Evolutionary conservation across 1,139 yeast species (phyloP).

Genomic region (Petasospora rhodanensis): DNA sequence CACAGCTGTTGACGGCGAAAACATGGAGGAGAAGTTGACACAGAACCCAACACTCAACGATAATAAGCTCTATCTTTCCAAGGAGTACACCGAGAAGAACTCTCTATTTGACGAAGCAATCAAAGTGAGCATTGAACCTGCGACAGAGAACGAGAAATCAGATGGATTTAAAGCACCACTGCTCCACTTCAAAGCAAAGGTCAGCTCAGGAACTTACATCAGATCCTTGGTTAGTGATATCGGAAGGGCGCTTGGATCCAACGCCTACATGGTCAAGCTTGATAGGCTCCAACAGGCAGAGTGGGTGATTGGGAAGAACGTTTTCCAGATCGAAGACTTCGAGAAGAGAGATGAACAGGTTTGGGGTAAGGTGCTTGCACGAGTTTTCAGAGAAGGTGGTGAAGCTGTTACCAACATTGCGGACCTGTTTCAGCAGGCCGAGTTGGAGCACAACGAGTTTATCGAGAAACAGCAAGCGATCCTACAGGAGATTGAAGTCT

Average conservation of each 20-base stretch:
- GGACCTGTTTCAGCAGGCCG: slow-evolving; percentile 22
- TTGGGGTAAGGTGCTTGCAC: slow-evolving; percentile 64
- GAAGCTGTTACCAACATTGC: slow-evolving; percentile 29
- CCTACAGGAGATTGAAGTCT: too few species aligned
- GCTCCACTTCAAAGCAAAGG: slow-evolving; percentile 69
- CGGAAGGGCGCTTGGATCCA: slow-evolving; percentile 74
- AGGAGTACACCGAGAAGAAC: slow-evolving; percentile 45
- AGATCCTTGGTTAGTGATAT: slow-evolving; percentile 86
- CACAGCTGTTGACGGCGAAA: slow-evolving; percentile 37
- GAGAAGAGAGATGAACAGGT: slow-evolving; percentile 49
- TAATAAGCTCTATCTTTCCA: slow-evolving; percentile 55
- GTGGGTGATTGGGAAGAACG: slow-evolving; percentile 73
- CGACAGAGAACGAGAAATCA: slow-evolving; percentile 27
- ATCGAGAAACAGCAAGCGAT: too few species aligned
- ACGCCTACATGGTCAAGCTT: slow-evolving; percentile 87
- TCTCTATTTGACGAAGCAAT: slow-evolving; percentile 33
- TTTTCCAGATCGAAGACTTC: slow-evolving; percentile 64
- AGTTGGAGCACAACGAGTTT: slow-evolving; percentile 6
- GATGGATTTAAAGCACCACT: slow-evolving; percentile 49
- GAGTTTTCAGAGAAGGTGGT: slow-evolving; percentile 42
- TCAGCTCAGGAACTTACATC: slow-evolving; percentile 94
- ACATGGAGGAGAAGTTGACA: slow-evolving; percentile 36
- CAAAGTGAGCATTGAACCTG: slow-evolving; percentile 29
- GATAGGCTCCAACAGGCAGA: slow-evolving; percentile 73
- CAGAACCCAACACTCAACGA: slow-evolving; percentile 61